A percentile compares a stretch with the other conserved stretches of the same genome.
Conservation (phyloP, 2,329 filamentous ascomycete species). For the Nakataea oryzae region DNA sequence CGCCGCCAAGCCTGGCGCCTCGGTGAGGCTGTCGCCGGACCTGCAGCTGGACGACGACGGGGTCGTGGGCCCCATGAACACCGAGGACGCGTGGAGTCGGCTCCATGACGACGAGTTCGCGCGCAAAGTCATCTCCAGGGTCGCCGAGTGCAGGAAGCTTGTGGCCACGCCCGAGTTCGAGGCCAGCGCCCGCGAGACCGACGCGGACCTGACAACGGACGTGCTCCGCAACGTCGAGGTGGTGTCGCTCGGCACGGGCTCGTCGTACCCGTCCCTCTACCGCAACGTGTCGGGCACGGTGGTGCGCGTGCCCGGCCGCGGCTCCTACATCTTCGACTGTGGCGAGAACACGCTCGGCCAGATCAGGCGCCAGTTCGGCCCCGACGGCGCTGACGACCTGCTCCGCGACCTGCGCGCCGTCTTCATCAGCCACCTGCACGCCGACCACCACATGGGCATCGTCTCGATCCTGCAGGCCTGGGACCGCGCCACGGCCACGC, state of each 20-base stretch:
- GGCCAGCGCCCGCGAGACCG: conserved; percentile 35
- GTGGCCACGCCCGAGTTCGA: conserved; percentile 39
- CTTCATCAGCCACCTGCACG: conserved; percentile 92
- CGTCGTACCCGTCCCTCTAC: conserved; percentile 81
- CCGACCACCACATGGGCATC: conserved; percentile 88
- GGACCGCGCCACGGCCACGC: conserved; percentile 44
- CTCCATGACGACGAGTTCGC: not conserved
- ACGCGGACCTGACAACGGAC: conserved; percentile 15
- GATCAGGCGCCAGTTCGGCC: conserved; percentile 61
- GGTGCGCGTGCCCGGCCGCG: conserved; percentile 70
- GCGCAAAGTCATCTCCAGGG: conserved; percentile 21
- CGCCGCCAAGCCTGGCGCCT: conserved; percentile 31
- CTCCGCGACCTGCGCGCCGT: conserved; percentile 71
- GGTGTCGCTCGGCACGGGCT: conserved; percentile 82
- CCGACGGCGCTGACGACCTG: conserved; percentile 55
- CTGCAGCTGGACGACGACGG: conserved; percentile 33
- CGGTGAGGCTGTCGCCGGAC: conserved; percentile 35
- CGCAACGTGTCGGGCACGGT: conserved; percentile 90
- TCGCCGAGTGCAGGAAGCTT: conserved; percentile 35
- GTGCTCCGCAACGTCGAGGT: conserved; percentile 52
- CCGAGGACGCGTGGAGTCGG: conserved; percentile 23
- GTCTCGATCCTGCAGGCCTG: conserved; percentile 74
- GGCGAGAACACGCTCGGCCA: conserved; percentile 91
- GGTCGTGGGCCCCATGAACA: conserved; percentile 37
- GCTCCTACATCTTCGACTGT: conserved; percentile 84